These are phyloP conservation scores for Fusarium cyanostomum DNA, from an alignment of 2,329 filamentous ascomycete species.

Conservation along the genomic window DNA sequence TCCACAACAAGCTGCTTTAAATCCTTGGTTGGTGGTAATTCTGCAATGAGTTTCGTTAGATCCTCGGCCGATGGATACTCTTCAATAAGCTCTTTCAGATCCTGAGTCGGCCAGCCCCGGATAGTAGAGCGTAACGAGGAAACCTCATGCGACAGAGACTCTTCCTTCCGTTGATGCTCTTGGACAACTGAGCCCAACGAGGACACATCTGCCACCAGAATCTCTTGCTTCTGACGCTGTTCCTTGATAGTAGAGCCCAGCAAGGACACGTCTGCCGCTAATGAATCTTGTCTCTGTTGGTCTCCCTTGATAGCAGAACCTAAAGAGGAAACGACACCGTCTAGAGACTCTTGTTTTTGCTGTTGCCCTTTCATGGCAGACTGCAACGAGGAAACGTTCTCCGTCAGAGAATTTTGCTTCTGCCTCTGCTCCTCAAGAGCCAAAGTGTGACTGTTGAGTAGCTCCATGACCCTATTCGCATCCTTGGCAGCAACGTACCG, in stretches of 20 bases:
- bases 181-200: background rate
- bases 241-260: background rate
- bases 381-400: constrained; percentile 2
- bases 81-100: constrained; percentile 3
- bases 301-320: background rate
- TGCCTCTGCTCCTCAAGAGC: constrained; percentile 5
- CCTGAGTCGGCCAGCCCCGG: background rate
- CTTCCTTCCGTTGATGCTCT: constrained; percentile 11
- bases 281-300: background rate
- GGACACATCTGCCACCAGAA: background rate
- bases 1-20: constrained; percentile 9
- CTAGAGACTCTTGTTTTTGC: constrained; percentile 4
- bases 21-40: constrained; percentile 13
- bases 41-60: constrained; percentile 5
- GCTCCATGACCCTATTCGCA: background rate
- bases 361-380: constrained; percentile 1
- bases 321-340: constrained; percentile 6
- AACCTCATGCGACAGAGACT: constrained; percentile 2
- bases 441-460: background rate
- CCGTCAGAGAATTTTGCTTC: constrained; percentile 12
- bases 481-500: background rate
- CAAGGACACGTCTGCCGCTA: constrained; percentile 4
- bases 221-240: background rate
- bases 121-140: constrained; percentile 1
- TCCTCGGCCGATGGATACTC: constrained; percentile 12